These are phyloP conservation scores for Pelagomonas calceolata DNA, from an alignment of 108 stramenopile genomes.

Conservation along the genomic window DNA sequence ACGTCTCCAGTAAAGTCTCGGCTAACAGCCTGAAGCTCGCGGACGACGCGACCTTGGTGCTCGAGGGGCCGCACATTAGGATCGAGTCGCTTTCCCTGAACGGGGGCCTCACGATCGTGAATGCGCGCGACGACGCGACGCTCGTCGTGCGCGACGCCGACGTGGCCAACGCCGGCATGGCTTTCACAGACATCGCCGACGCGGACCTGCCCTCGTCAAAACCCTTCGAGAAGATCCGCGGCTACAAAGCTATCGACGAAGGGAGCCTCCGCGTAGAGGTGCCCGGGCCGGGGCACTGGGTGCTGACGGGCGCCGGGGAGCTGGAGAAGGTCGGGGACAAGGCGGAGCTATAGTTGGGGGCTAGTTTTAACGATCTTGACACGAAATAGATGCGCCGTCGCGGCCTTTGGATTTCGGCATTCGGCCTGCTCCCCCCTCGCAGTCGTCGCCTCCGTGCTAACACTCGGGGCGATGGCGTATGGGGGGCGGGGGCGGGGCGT, in stretches of 20 bases:
- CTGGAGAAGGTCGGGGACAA: background rate
- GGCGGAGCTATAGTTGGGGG: background rate
- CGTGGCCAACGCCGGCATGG: background rate
- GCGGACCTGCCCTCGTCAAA: background rate
- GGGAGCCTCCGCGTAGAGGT: background rate
- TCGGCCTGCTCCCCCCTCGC: no score
- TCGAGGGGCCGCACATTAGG: background rate
- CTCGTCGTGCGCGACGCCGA: background rate
- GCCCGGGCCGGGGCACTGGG: background rate
- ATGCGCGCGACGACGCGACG: background rate
- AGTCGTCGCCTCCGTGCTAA: no score
- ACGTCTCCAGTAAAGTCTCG: constrained; percentile 48
- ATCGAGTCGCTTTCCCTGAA: background rate
- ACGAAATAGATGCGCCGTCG: no score
- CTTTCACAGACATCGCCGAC: background rate
- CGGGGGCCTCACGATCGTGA: background rate
- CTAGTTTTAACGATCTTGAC: no score
- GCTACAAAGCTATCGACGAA: background rate
- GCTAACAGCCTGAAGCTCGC: background rate
- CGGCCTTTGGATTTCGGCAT: no score
- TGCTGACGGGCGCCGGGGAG: background rate
- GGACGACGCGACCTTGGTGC: background rate
- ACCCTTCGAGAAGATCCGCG: background rate
- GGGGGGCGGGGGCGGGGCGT: no score
- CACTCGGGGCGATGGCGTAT: no score